phyloP scores from a whole-genome alignment of 2,329 filamentous ascomycete species.

The Fusarium staphyleae region DNA sequence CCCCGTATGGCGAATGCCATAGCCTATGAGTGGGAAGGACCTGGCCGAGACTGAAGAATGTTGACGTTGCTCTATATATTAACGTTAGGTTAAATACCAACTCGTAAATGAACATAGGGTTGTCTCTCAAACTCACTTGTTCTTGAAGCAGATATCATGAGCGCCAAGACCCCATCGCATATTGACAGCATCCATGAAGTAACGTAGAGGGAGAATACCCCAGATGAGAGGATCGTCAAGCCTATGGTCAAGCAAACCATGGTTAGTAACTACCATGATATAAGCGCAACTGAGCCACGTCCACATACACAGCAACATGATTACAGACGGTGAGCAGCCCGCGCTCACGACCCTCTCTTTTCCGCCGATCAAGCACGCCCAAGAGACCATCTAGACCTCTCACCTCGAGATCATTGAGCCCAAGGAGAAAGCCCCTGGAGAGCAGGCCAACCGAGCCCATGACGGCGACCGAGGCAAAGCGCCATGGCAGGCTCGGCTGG shows the following conservation, averaged over 20 bases:
- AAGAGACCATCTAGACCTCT: constrained; percentile 80
- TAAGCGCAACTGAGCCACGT: not conserved
- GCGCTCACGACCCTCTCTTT: constrained; percentile 68
- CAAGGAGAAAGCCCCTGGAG: constrained; percentile 77
- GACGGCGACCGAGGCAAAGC: constrained; percentile 73
- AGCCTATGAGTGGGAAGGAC: constrained; percentile 87
- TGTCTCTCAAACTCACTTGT: constrained; percentile 63
- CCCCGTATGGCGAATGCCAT: constrained; percentile 79
- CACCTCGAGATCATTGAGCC: constrained; percentile 76
- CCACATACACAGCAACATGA: constrained; percentile 51
- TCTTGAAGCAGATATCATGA: constrained; percentile 94
- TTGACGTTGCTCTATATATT: constrained; percentile 67
- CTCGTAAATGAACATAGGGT: not conserved
- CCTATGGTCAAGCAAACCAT: constrained; percentile 55
- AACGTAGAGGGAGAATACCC: constrained; percentile 82
- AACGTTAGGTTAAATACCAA: not conserved
- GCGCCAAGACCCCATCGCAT: constrained; percentile 90
- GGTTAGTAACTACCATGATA: constrained; percentile 2
- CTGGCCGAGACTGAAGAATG: constrained; percentile 90
- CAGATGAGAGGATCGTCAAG: constrained; percentile 94
- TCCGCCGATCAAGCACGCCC: constrained; percentile 75
- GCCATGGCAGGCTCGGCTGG: constrained; percentile 72
- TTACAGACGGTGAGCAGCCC: constrained; percentile 78
- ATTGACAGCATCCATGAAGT: constrained; percentile 75
- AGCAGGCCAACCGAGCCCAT: constrained; percentile 77